Percentiles rank a stretch among this genome's conserved stretches.
phyloP scores from a whole-genome alignment of 75 land plant species.

The Sequoiadendron giganteum region DNA sequence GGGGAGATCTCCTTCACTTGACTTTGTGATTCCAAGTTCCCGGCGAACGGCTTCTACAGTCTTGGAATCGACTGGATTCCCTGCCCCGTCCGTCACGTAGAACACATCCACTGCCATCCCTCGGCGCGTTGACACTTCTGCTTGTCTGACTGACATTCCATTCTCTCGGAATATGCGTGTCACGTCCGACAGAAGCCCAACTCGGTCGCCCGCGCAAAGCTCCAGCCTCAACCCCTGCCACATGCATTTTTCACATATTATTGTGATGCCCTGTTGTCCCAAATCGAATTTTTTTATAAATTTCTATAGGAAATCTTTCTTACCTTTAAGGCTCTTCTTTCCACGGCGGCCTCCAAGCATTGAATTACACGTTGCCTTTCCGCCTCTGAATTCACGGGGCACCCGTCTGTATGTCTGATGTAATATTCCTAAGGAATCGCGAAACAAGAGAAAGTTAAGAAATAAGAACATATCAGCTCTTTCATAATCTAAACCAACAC shows the following conservation, averaged over 20 bases:
- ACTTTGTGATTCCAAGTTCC: constrained; percentile 35
- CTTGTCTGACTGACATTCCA: constrained; percentile 78
- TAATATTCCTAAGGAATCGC: constrained; percentile 63
- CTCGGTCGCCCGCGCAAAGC: constrained; percentile 58
- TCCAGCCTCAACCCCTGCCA: constrained; percentile 83
- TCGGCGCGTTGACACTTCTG: constrained; percentile 65
- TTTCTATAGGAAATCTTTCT: too few relatives aligned
- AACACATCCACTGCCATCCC: constrained; percentile 61
- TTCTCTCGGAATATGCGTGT: constrained; percentile 86
- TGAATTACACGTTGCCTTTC: constrained; percentile 65
- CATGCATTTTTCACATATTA: neutral
- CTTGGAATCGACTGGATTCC: constrained; percentile 51
- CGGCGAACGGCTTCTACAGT: constrained; percentile 56
- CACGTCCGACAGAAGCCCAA: constrained; percentile 73
- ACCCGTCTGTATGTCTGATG: constrained; percentile 81
- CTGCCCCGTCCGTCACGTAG: constrained; percentile 67
- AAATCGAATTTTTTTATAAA: too few relatives aligned
- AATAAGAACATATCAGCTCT: too few relatives aligned
- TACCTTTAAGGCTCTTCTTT: constrained; percentile 80
- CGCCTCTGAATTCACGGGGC: constrained; percentile 68
- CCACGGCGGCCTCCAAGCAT: constrained; percentile 89
- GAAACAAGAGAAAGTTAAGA: neutral
- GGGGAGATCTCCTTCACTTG: constrained; percentile 36
- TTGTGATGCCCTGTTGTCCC: too few relatives aligned
- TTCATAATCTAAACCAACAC: neutral